Conservation (phyloP, 805 yeast genomes). For the Candida dajiaensis region DNA sequence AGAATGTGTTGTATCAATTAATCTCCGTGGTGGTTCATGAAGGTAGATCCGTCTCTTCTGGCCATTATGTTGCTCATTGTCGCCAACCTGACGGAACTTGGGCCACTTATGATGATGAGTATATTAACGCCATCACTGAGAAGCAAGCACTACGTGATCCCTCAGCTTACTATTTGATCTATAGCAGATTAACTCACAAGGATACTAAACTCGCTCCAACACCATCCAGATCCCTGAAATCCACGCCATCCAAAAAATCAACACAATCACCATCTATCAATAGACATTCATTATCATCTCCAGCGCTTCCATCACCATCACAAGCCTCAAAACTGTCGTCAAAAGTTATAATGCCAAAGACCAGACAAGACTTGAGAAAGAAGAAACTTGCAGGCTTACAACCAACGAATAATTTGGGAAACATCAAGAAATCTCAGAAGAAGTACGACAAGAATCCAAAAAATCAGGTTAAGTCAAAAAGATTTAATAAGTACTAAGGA, state of each 20-base stretch:
- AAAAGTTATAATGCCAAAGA: neutral
- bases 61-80: conserved; percentile 90
- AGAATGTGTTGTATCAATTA: conserved; percentile 60
- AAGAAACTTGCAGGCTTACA: conserved; percentile 7
- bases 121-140: conserved; percentile 67
- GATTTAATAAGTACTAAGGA: conserved; percentile 19
- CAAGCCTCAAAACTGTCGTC: neutral
- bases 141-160: conserved; percentile 74
- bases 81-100: conserved; percentile 89
- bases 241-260: neutral
- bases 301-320: neutral
- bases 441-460: conserved; percentile 18
- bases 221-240: neutral
- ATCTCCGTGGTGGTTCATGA: conserved; percentile 87
- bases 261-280: neutral
- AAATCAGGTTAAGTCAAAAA: conserved; percentile 9
- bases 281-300: neutral
- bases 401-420: conserved; percentile 22
- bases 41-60: conserved; percentile 87
- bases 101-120: conserved; percentile 94
- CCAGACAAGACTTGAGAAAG: neutral
- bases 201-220: conserved; percentile 14
- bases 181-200: conserved; percentile 69
- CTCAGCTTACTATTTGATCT: conserved; percentile 84
- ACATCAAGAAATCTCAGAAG: conserved; percentile 14